Conservation (phyloP, 2,329 filamentous ascomycete genomes). For the Diaporthe amygdali region DNA sequence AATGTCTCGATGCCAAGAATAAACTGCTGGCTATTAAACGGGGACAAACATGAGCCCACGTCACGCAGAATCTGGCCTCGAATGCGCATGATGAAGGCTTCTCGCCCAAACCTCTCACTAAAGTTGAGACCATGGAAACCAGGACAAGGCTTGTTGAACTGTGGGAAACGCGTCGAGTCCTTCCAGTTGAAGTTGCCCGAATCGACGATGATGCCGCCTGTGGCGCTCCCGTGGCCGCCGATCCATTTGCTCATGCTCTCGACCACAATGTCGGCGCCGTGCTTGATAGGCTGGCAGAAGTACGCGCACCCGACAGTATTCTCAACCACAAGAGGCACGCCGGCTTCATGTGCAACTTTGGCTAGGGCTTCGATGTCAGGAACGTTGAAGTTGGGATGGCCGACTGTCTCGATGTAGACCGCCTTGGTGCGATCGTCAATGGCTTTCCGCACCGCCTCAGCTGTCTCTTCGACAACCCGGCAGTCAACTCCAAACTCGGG, state of each 20-base stretch:
- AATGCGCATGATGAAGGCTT: conserved; percentile 67
- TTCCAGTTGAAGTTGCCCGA: conserved; percentile 74
- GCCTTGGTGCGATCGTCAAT: conserved; percentile 73
- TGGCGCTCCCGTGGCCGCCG: conserved; percentile 71
- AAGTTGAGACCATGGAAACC: conserved; percentile 57
- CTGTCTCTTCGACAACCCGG: conserved; percentile 45
- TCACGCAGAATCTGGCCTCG: conserved; percentile 73
- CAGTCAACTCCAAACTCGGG: background rate
- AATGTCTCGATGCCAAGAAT: conserved; percentile 71
- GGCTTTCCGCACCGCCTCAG: conserved; percentile 51
- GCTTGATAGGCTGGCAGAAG: conserved; percentile 65
- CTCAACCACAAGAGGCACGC: conserved; percentile 57
- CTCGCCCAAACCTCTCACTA: conserved; percentile 69
- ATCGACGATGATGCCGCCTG: conserved; percentile 68
- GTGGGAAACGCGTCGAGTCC: conserved; percentile 68
- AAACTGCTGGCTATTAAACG: conserved; percentile 72
- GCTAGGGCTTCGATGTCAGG: conserved; percentile 70
- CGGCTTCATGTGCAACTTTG: conserved; percentile 65
- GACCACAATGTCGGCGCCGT: conserved; percentile 70
- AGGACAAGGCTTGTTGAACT: conserved; percentile 46
- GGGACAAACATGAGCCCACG: conserved; percentile 66
- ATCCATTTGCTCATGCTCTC: conserved; percentile 72
- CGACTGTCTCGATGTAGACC: conserved; percentile 71
- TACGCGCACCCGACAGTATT: conserved; percentile 74
- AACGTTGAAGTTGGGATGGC: conserved; percentile 71